Conservation (phyloP, 1,139 yeast species). For the Protomyces pachydermus region DNA sequence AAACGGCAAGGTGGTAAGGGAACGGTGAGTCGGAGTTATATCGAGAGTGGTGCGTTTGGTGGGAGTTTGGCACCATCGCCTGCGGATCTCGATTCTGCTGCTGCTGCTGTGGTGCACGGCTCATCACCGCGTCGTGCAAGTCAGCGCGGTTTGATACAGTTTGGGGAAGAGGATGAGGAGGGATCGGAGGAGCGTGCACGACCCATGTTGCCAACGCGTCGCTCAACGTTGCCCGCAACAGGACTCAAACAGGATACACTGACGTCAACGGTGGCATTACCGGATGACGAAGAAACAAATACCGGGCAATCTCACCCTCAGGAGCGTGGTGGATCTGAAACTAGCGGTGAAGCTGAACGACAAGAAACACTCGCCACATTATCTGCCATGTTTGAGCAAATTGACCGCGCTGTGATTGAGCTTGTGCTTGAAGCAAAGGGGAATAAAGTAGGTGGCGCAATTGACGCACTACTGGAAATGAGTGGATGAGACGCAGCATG, state of each 20-base stretch:
- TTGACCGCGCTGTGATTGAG: slow-evolving; percentile 62
- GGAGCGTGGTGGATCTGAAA: slow-evolving; percentile 32
- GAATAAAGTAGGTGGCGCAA: slow-evolving; percentile 67
- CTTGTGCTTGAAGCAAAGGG: slow-evolving; percentile 67
- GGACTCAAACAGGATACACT: neutral
- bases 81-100: neutral
- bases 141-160: neutral
- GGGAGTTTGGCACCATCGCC: neutral
- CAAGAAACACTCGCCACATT: slow-evolving; percentile 48
- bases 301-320: slow-evolving; percentile 32
- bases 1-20: neutral
- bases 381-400: slow-evolving; percentile 66
- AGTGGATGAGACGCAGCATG: neutral
- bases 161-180: neutral
- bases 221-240: neutral
- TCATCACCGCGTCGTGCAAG: neutral
- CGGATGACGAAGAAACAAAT: neutral
- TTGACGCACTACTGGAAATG: slow-evolving; percentile 51
- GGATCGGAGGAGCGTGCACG: neutral
- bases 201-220: neutral
- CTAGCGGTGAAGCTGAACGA: slow-evolving; percentile 40
- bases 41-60: slow-evolving; percentile 13
- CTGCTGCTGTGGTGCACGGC: neutral
- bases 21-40: neutral
- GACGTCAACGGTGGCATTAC: neutral